Evolutionary conservation across 2,329 filamentous ascomycete genomes (phyloP), one percentile per base, ranked within the genome.

Genomic region (Phoma sp.): DNA sequence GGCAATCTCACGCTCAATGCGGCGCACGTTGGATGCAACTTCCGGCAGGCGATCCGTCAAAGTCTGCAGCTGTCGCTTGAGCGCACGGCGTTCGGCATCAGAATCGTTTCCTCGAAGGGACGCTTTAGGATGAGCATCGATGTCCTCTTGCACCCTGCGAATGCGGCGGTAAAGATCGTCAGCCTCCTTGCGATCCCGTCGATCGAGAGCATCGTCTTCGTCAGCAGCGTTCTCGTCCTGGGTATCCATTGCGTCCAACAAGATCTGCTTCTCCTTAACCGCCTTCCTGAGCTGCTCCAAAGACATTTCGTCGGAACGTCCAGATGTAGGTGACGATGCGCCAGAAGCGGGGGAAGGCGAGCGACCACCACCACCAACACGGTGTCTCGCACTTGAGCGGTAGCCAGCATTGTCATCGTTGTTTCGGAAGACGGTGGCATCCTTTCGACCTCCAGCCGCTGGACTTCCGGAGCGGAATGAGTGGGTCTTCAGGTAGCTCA

Each of bases 191-290:
- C 92, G 87, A 74, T 99, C 95, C 57, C 92, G 87, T 46, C 93
- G 87, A 72, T 99, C 95, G 36, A 98, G 84, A 15, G 90, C 87
- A 64, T 97, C 93, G 61, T 99, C 93, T 69, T 98, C 91, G 66
- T 99, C 95, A 4, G 86, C 84, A 30, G 88, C 87, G 69, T 91
- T 91, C 77, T 98, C 93, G 65, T 98, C 95, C 59, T 91, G 89
- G 74, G 97, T 97, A 71, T 99, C 95, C 78, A 97, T 93, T 0
- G 95, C 95, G 76, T 99, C 93, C 12, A 99, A 81, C 59, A 99
- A 81, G 34, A 99, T 88, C 75, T 97, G 92, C 77, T 96, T 95
- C 80, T 99, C 95, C 51, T 88, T 88, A 55, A 99, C 92, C 73
- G 91, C 92, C 81, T 99, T 99, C 64, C 86, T 88, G 53, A 99